phyloP scores from a whole-genome alignment of 441 rosid genomes.

The Geranium incanum region DNA sequence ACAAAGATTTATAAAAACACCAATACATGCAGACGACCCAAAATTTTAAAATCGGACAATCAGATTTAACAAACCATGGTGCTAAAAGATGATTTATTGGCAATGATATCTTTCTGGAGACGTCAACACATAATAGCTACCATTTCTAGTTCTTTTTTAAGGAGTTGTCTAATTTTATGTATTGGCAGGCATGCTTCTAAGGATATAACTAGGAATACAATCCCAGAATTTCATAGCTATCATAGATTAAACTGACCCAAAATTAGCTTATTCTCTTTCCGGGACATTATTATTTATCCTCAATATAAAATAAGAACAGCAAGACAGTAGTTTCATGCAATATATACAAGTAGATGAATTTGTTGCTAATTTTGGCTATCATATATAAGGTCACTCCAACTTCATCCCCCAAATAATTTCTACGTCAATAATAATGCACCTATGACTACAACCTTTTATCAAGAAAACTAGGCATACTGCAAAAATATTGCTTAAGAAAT shows the following conservation, averaged over 20 bases:
- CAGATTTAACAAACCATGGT: neutral
- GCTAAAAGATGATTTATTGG: neutral
- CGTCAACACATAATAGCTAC: neutral
- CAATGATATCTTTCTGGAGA: neutral
- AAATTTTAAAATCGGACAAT: no score
- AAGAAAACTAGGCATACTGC: neutral
- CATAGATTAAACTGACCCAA: neutral
- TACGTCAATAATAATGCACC: neutral
- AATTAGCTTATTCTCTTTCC: neutral
- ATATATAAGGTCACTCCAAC: neutral
- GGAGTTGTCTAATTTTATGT: neutral
- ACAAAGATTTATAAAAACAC: no score
- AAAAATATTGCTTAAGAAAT: neutral
- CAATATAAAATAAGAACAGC: neutral
- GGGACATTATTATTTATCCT: neutral
- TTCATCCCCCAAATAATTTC: neutral
- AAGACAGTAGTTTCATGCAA: neutral
- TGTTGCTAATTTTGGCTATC: neutral
- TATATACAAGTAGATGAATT: neutral
- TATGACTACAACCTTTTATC: neutral
- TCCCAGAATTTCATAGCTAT: neutral
- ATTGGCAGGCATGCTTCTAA: neutral
- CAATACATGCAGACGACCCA: no score
- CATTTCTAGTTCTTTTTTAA: neutral
- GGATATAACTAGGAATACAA: neutral